phyloP scores from a whole-genome alignment of 2,329 filamentous ascomycete genomes.

The Diaporthe helianthi region DNA sequence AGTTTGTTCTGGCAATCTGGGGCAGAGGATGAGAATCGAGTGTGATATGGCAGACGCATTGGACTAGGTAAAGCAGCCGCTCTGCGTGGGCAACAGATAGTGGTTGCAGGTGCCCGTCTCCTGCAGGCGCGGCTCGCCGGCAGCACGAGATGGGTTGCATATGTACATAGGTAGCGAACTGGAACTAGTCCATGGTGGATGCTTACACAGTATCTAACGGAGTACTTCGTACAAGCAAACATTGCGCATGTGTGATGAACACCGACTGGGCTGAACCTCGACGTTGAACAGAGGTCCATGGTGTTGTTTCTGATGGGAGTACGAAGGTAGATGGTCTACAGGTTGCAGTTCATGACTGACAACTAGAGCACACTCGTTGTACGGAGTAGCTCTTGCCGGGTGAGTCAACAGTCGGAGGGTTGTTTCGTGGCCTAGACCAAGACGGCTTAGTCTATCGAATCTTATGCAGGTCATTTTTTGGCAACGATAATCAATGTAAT shows the following conservation, averaged over 20 bases:
- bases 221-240: neutral
- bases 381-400: neutral
- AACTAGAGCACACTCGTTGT: neutral
- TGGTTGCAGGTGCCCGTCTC: slow-evolving; percentile 3
- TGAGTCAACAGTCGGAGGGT: slow-evolving; percentile 1
- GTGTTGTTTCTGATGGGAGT: neutral
- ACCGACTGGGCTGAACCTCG: too few relatives aligned
- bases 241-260: neutral
- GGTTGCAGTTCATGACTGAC: neutral
- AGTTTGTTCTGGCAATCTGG: neutral
- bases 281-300: neutral
- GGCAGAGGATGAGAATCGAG: neutral
- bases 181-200: neutral
- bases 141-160: neutral
- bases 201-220: neutral
- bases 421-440: neutral
- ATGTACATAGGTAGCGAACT: neutral
- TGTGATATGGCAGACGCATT: neutral
- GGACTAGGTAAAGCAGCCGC: neutral
- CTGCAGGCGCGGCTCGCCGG: neutral
- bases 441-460: slow-evolving; percentile 11
- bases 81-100: neutral
- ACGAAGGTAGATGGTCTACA: neutral
- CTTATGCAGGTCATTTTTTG: slow-evolving; percentile 12
- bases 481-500: neutral